Base-by-base conservation (phyloP, 2,329 filamentous ascomycete genomes). In the Xylaria sp. region DNA sequence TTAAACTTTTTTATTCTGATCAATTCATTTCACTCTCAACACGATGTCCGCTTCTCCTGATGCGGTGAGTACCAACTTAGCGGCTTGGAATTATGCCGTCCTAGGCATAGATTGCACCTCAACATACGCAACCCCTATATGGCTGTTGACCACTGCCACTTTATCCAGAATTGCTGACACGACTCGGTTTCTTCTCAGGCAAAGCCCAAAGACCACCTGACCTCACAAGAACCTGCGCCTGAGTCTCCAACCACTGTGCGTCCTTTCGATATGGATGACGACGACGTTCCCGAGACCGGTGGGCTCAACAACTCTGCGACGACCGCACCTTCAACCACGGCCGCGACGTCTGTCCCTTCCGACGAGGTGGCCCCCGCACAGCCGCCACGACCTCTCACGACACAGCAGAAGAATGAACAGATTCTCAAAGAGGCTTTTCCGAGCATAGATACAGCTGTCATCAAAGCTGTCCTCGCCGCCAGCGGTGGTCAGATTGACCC, bases 351-450 rank as follows among this genome's bases (percentile, higher is more conserved):
- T 33, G 73, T 77, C 12, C 68, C 79, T 15, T 67, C 67, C 4
- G 67, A 74, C 33, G 75, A 77, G 21, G 77, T 81, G 50, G 72
- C 71, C 23, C 93, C 93, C 12, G 84, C 90, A 42, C 96, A 97
- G 80, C 94, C 94, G 33, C 93, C 93, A 35, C 88, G 94, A 62
- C 94, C 94, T 49, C 73, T 92, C 72, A 92, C 87, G 67, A 90
- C 95, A 66, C 85, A 89, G 64, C 89, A 96, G 77, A 91, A 96
- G 80, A 93, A 92, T 50, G 90, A 94, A 78, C 86, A 87, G 71
- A 97, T 93, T 3, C 83, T 99, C 59, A 94, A 92, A 76, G 95
- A 99, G 77, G 95, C 95, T 0, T 99, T 99, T 72, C 95, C 95
- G 0, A 85, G 82, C 58, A 91, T 97, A 64, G 95, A 99, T 57